Conservation (phyloP, 2,329 filamentous ascomycete species). For the Plenodomus lindquistii region DNA sequence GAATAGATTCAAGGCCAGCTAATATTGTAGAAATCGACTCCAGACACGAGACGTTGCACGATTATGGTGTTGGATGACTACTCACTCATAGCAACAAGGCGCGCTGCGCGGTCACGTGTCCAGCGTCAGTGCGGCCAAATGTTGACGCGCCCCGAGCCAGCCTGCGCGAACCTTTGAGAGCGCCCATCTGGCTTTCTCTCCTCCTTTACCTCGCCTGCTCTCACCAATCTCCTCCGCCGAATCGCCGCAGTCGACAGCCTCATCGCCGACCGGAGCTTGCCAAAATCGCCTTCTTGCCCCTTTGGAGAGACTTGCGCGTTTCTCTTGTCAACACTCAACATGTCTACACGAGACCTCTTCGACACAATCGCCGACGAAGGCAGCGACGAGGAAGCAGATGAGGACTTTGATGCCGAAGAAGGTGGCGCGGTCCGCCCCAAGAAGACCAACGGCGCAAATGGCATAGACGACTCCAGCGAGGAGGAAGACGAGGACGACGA, state of each 20-base stretch:
- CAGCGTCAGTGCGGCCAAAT: conserved; percentile 18
- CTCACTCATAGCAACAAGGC: neutral
- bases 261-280: conserved; percentile 11
- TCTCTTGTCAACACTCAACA: conserved; percentile 34
- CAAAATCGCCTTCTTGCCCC: conserved; percentile 12
- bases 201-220: conserved; percentile 21
- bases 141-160: conserved; percentile 23
- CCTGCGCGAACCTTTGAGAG: conserved; percentile 18
- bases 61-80: neutral
- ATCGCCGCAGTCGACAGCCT: conserved; percentile 18
- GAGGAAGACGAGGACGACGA: conserved; percentile 48
- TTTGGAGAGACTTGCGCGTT: conserved; percentile 21
- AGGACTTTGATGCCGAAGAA: conserved; percentile 41
- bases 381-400: conserved; percentile 52
- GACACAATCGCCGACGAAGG: conserved; percentile 85
- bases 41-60: too few relatives aligned
- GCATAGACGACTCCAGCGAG: conserved; percentile 44
- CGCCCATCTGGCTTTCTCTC: conserved; percentile 18
- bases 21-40: too few relatives aligned
- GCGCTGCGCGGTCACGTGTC: conserved; percentile 7
- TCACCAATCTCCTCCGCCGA: conserved; percentile 11
- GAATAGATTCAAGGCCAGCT: too few relatives aligned
- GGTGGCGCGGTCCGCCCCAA: conserved; percentile 23
- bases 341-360: conserved; percentile 65
- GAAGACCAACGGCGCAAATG: conserved; percentile 36